These are phyloP conservation scores for Trichosanthes truncata DNA, from an alignment of 306 rosid species.

Conservation along the genomic window DNA sequence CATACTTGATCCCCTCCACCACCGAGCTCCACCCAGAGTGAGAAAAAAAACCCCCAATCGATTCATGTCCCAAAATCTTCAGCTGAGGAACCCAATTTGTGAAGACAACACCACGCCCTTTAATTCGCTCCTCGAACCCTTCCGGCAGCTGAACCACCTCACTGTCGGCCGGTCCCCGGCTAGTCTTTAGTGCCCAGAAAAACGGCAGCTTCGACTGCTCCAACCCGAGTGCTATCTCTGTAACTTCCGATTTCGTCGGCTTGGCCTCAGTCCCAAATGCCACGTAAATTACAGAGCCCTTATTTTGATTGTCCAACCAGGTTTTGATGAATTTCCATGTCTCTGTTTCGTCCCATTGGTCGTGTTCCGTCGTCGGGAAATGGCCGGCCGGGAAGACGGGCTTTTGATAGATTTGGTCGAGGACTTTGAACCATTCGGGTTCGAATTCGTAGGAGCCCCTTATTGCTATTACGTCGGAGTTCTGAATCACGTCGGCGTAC, in stretches of 20 bases:
- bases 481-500: neutral
- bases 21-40: conserved; percentile 50
- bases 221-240: conserved; percentile 38
- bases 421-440: conserved; percentile 8
- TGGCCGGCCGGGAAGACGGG: conserved; percentile 19
- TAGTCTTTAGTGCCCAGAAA: conserved; percentile 48
- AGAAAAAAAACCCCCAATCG: conserved; percentile 40
- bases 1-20: conserved; percentile 17
- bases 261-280: conserved; percentile 43
- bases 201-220: conserved; percentile 41
- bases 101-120: conserved; percentile 33
- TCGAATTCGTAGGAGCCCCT: conserved; percentile 18
- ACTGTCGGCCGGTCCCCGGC: neutral
- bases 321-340: neutral
- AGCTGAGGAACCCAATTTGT: conserved; percentile 46
- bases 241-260: conserved; percentile 13
- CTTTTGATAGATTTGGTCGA: neutral
- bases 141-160: conserved; percentile 29
- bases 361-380: conserved; percentile 18
- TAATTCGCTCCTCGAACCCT: conserved; percentile 38
- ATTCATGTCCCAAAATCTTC: conserved; percentile 38
- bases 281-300: conserved; percentile 36
- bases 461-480: neutral
- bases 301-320: conserved; percentile 18
- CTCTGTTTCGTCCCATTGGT: conserved; percentile 16